phyloP scores from a whole-genome alignment of 2,329 filamentous ascomycete species.

The Cladosporium velox region DNA sequence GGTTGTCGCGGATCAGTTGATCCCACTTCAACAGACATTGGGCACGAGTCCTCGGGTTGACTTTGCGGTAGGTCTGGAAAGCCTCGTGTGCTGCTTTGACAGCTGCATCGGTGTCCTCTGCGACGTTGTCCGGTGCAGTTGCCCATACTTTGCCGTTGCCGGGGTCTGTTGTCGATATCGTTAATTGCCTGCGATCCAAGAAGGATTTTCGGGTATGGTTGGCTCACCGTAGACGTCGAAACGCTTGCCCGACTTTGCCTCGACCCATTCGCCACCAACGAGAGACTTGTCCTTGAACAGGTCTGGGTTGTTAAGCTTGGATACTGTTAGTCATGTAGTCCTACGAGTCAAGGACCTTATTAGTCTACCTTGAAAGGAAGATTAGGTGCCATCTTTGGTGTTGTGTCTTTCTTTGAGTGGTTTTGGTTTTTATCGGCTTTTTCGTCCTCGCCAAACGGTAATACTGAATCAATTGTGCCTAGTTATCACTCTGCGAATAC shows the following conservation, averaged over 20 bases:
- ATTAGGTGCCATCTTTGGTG: constrained; percentile 35
- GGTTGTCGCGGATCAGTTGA: constrained; percentile 61
- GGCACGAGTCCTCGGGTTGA: constrained; percentile 62
- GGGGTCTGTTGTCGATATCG: constrained; percentile 44
- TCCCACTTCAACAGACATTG: constrained; percentile 68
- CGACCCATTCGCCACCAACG: constrained; percentile 57
- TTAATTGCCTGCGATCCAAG: background rate
- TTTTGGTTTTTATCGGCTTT: background rate
- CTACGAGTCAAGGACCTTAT: background rate
- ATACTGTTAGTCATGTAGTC: constrained; percentile 15
- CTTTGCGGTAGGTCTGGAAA: constrained; percentile 61
- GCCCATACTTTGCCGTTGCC: constrained; percentile 53
- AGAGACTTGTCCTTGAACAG: constrained; percentile 58
- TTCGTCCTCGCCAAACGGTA: background rate
- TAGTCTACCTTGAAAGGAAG: constrained; percentile 48
- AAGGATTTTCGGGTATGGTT: background rate
- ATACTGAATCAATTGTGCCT: background rate
- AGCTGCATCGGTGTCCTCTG: constrained; percentile 62
- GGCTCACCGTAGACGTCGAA: constrained; percentile 57
- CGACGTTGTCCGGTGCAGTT: constrained; percentile 49
- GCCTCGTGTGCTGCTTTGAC: constrained; percentile 62
- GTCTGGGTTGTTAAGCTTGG: constrained; percentile 55
- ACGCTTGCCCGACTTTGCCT: constrained; percentile 57
- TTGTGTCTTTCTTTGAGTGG: background rate
- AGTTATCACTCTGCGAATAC: background rate